Conservation (phyloP, 192 early-diverging fungal species). For the Oehlia diaphana region DNA sequence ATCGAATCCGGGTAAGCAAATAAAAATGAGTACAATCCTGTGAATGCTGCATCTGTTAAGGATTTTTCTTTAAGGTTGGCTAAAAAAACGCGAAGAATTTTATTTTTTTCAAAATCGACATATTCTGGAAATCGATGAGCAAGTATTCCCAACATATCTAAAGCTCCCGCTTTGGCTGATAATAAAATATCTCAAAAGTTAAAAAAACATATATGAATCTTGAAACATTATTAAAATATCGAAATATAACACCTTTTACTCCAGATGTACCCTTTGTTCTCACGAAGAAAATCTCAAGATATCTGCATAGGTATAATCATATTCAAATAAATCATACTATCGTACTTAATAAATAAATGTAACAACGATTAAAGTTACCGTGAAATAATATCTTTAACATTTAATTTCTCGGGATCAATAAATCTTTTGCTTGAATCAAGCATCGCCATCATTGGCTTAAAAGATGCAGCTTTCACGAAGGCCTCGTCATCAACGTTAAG, state of each 20-base stretch:
- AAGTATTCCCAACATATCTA: constrained; percentile 46
- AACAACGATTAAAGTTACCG: constrained; percentile 30
- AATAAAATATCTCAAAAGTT: not conserved
- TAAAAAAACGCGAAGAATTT: constrained; percentile 39
- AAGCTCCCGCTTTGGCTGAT: constrained; percentile 43
- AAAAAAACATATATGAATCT: not conserved
- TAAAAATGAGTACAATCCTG: constrained; percentile 38
- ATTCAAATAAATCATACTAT: not conserved
- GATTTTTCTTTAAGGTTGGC: constrained; percentile 36
- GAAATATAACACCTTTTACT: constrained; percentile 24
- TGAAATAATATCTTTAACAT: constrained; percentile 32
- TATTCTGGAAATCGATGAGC: constrained; percentile 38
- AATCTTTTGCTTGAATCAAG: constrained; percentile 32
- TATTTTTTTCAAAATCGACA: constrained; percentile 2
- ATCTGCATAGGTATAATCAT: not conserved
- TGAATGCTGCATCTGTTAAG: constrained; percentile 31
- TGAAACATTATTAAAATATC: constrained; percentile 18
- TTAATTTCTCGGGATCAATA: constrained; percentile 38
- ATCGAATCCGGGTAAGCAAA: constrained; percentile 31
- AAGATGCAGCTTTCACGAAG: constrained; percentile 36
- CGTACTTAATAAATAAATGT: constrained; percentile 7
- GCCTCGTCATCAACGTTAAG: constrained; percentile 36
- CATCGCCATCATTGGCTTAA: constrained; percentile 41
- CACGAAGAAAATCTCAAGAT: constrained; percentile 4
- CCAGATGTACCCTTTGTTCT: not conserved